Percentiles rank a stretch among this genome's conserved stretches.
These are phyloP conservation scores for Boletus tylopilopsis DNA, from an alignment of 768 basidiomycete species.

Conservation along the genomic window DNA sequence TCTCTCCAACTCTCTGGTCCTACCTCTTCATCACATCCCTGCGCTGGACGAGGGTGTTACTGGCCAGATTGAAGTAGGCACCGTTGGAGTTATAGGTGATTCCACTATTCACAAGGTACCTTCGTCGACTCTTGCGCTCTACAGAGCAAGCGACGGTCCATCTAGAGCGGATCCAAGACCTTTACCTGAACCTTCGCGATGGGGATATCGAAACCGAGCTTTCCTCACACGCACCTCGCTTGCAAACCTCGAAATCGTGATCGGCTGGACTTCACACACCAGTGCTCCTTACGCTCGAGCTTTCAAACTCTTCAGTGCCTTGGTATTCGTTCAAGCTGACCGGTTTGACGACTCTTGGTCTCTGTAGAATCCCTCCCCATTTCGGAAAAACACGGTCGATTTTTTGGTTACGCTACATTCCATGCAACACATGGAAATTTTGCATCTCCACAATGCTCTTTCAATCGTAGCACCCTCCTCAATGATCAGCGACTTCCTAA, in stretches of 20 bases:
- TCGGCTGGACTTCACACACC: not conserved
- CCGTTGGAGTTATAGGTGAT: constrained; percentile 9
- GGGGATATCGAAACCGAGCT: too few relatives aligned
- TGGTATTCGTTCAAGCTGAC: constrained; percentile 1
- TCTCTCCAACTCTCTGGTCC: constrained; percentile 43
- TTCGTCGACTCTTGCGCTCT: too few relatives aligned
- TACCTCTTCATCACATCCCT: constrained; percentile 28
- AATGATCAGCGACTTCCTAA: too few relatives aligned
- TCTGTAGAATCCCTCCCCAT: too few relatives aligned
- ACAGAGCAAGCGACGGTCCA: not conserved
- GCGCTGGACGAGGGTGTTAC: constrained; percentile 38
- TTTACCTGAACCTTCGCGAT: not conserved
- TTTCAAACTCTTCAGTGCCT: not conserved
- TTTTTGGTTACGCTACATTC: too few relatives aligned
- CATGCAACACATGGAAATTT: too few relatives aligned
- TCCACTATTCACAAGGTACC: too few relatives aligned
- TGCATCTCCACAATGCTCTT: too few relatives aligned
- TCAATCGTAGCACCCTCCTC: too few relatives aligned
- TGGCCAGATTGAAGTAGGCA: constrained; percentile 40
- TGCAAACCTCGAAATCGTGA: not conserved
- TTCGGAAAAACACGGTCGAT: too few relatives aligned
- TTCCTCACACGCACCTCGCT: not conserved
- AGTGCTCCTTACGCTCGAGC: not conserved
- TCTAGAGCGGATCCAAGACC: not conserved
- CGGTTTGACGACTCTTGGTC: constrained; percentile 36